Percentiles rank a stretch among this genome's conserved stretches.
Evolutionary conservation across 306 rosid genomes (phyloP).

Genomic region (Rubus idaeus): DNA sequence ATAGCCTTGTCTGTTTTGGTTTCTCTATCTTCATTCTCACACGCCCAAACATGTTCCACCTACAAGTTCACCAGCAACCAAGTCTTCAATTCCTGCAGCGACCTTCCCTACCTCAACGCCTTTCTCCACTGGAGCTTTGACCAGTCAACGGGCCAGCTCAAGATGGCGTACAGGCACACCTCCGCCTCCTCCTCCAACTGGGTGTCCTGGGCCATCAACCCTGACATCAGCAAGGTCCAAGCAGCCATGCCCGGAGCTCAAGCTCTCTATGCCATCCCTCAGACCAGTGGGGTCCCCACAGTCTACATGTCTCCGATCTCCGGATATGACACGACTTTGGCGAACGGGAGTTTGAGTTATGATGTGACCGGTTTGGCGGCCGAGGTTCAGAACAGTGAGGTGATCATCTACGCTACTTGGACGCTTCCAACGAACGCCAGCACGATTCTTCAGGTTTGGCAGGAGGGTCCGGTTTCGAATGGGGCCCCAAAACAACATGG

Average conservation of each 20-base stretch:
- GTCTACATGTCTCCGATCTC: conserved; percentile 31
- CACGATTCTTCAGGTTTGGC: conserved; percentile 64
- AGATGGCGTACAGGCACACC: conserved; percentile 54
- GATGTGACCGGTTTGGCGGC: conserved; percentile 13
- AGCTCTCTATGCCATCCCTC: conserved; percentile 47
- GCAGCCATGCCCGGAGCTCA: conserved; percentile 58
- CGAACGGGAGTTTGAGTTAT: conserved; percentile 35
- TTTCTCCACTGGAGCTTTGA: conserved; percentile 62
- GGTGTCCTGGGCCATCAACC: conserved; percentile 79
- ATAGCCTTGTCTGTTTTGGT: conserved; percentile 28
- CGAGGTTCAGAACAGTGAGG: conserved; percentile 33
- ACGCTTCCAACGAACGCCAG: conserved; percentile 32
- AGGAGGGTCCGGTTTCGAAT: conserved; percentile 49
- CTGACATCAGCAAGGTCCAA: not conserved
- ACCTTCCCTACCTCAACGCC: conserved; percentile 48
- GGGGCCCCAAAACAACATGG: not conserved
- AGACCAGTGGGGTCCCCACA: conserved; percentile 23
- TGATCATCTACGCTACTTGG: conserved; percentile 49
- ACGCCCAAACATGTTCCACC: conserved; percentile 45
- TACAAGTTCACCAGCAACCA: conserved; percentile 35
- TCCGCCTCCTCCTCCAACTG: conserved; percentile 43
- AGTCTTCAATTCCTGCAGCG: conserved; percentile 35
- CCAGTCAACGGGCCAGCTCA: conserved; percentile 34
- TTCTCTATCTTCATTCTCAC: conserved; percentile 31
- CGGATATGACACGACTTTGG: not conserved